A percentile compares a stretch with the other conserved stretches of the same genome.
Evolutionary conservation across 73 alveolate species (phyloP).

Genomic region (Blepharisma japonicum): DNA sequence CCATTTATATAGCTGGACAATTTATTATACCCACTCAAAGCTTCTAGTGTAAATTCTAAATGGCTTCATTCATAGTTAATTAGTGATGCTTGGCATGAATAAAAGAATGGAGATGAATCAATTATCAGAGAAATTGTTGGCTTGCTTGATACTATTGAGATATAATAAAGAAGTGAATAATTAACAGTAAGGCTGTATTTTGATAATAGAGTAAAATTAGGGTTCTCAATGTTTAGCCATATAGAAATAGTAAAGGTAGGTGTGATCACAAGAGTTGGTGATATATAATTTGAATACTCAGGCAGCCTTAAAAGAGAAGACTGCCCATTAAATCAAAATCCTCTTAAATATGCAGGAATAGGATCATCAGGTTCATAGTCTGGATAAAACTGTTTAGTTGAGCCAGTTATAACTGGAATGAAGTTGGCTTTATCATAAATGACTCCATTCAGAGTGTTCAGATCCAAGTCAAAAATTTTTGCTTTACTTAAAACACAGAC

Average conservation of each 20-base stretch:
- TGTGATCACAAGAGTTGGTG: not conserved
- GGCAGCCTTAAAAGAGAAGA: not conserved
- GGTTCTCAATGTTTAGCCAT: not conserved
- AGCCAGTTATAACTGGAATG: not conserved
- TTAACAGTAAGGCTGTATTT: not conserved
- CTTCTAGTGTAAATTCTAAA: too few species aligned
- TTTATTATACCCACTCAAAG: too few species aligned
- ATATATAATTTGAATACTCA: not conserved
- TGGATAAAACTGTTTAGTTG: not conserved
- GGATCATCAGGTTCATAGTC: conserved; percentile 19
- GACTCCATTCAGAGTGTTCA: conserved; percentile 13
- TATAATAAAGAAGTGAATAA: not conserved
- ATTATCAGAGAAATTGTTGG: not conserved
- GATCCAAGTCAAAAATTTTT: not conserved
- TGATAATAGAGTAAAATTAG: not conserved
- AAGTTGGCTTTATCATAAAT: not conserved
- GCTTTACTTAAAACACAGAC: not conserved
- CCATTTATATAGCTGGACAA: too few species aligned
- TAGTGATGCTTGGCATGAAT: too few species aligned
- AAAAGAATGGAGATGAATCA: not conserved
- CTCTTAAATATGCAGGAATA: not conserved
- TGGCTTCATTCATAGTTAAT: too few species aligned
- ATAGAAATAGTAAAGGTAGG: not conserved
- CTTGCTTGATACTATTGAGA: not conserved
- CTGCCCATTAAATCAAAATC: conserved; percentile 5